Evolutionary conservation across 2,329 filamentous ascomycete species (phyloP).

Genomic region (Simplicillium sp.): DNA sequence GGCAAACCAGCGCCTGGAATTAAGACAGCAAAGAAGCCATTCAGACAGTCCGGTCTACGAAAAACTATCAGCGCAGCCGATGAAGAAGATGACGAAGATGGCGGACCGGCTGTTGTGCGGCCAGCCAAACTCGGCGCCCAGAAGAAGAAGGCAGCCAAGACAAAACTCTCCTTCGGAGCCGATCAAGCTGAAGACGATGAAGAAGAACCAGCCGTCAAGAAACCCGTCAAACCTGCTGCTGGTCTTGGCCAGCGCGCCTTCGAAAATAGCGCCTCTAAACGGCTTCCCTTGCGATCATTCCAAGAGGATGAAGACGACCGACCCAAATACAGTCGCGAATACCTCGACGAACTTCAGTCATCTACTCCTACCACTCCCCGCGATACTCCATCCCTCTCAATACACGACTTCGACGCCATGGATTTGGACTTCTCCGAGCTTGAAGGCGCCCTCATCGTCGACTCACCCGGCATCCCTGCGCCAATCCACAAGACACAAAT

Average conservation of each 20-base stretch:
- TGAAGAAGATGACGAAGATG: constrained; percentile 31
- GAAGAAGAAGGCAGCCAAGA: constrained; percentile 50
- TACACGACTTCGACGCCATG: constrained; percentile 40
- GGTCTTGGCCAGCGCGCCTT: constrained; percentile 53
- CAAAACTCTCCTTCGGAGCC: constrained; percentile 69
- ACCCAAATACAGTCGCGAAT: constrained; percentile 78
- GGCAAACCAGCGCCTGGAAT: not conserved
- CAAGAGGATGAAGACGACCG: constrained; percentile 52
- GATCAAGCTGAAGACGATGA: constrained; percentile 40
- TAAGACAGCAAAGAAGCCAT: constrained; percentile 33
- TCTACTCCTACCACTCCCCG: constrained; percentile 78
- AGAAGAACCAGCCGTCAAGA: constrained; percentile 37
- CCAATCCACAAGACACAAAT: constrained; percentile 40
- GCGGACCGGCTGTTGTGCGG: constrained; percentile 38
- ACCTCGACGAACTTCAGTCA: constrained; percentile 74
- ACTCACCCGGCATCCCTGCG: constrained; percentile 25
- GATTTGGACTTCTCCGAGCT: constrained; percentile 50
- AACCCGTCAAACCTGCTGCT: constrained; percentile 57
- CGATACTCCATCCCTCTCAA: constrained; percentile 38
- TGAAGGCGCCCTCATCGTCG: constrained; percentile 56
- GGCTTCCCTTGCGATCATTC: constrained; percentile 42
- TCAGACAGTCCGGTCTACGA: constrained; percentile 49
- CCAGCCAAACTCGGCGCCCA: constrained; percentile 34
- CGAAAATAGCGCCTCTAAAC: constrained; percentile 56
- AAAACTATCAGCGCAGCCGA: constrained; percentile 42